A percentile compares a stretch with the other conserved stretches of the same genome.
These are phyloP conservation scores for Chimonanthus praecox DNA, from an alignment of 164 flowering plant genomes.

Conservation along the genomic window DNA sequence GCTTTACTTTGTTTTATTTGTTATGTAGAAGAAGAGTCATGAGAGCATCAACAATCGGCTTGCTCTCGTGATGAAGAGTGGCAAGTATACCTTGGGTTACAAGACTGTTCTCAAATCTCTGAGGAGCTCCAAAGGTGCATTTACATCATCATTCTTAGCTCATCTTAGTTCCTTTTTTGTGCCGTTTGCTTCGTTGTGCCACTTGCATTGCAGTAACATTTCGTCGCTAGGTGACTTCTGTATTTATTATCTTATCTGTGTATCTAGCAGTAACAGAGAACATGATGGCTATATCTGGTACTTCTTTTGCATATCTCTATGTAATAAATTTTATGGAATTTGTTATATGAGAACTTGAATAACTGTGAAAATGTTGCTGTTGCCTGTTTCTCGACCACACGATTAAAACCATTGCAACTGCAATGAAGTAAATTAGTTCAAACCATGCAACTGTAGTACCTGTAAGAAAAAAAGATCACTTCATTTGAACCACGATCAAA, in stretches of 20 bases:
- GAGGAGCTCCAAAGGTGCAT: constrained; percentile 52
- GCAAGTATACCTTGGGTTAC: constrained; percentile 71
- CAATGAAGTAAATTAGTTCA: too few relatives aligned
- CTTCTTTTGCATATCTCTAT: too few relatives aligned
- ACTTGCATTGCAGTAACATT: not conserved
- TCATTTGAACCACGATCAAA: too few relatives aligned
- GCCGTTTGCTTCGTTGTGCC: not conserved
- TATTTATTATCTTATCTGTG: not conserved
- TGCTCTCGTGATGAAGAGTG: constrained; percentile 89
- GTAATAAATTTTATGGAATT: too few relatives aligned
- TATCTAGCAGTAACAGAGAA: not conserved
- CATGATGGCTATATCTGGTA: too few relatives aligned
- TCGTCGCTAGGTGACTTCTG: not conserved
- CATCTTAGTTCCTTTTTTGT: not conserved
- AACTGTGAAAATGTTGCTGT: too few relatives aligned
- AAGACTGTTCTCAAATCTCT: constrained; percentile 71
- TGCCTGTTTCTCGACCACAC: too few relatives aligned
- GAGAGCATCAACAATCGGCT: constrained; percentile 78
- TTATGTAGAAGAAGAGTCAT: constrained; percentile 72
- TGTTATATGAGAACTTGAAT: too few relatives aligned
- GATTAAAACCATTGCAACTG: too few relatives aligned
- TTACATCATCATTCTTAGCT: too few relatives aligned
- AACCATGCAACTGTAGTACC: too few relatives aligned
- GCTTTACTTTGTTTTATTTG: not conserved
- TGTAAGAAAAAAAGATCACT: too few relatives aligned